phyloP scores from a whole-genome alignment of 2,329 filamentous ascomycete genomes.

The Monosporascus cannonballus region DNA sequence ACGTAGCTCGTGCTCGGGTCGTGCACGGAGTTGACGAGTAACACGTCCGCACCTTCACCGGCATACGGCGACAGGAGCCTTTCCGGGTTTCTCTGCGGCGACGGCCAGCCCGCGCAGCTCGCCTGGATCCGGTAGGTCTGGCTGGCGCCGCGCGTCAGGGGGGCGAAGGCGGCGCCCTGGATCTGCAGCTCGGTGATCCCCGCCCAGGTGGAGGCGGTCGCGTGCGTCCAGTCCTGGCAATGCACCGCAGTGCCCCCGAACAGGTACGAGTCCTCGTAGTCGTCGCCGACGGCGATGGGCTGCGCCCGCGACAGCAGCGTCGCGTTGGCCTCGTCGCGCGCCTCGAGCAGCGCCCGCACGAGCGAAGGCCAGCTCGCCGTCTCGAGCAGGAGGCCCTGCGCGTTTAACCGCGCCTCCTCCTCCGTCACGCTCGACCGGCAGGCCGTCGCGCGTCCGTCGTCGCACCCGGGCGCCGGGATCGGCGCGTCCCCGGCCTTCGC shows the following conservation, averaged over 20 bases:
- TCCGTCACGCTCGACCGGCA: constrained; percentile 21
- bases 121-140: constrained; percentile 30
- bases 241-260: constrained; percentile 27
- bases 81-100: constrained; percentile 28
- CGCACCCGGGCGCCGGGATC: constrained; percentile 30
- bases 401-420: constrained; percentile 28
- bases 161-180: constrained; percentile 25
- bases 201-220: constrained; percentile 12
- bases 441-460: constrained; percentile 9
- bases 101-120: constrained; percentile 35
- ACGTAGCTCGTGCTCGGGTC: constrained; percentile 34
- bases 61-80: constrained; percentile 14
- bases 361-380: constrained; percentile 16
- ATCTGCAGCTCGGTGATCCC: constrained; percentile 21
- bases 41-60: constrained; percentile 22
- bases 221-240: constrained; percentile 32
- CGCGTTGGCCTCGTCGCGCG: constrained; percentile 29
- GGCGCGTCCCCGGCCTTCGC: constrained; percentile 23
- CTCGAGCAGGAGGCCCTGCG: constrained; percentile 24
- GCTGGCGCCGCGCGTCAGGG: constrained; percentile 27
- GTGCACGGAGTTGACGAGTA: constrained; percentile 31
- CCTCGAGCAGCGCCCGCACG: constrained; percentile 16
- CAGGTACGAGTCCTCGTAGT: constrained; percentile 17
- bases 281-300: constrained; percentile 15
- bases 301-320: constrained; percentile 25